Percentiles rank a stretch among this genome's conserved stretches.
These are phyloP conservation scores for barley (Hordeum vulgare) DNA, from an alignment of 176 grass and related monocot species.

Conservation along the genomic window DNA sequence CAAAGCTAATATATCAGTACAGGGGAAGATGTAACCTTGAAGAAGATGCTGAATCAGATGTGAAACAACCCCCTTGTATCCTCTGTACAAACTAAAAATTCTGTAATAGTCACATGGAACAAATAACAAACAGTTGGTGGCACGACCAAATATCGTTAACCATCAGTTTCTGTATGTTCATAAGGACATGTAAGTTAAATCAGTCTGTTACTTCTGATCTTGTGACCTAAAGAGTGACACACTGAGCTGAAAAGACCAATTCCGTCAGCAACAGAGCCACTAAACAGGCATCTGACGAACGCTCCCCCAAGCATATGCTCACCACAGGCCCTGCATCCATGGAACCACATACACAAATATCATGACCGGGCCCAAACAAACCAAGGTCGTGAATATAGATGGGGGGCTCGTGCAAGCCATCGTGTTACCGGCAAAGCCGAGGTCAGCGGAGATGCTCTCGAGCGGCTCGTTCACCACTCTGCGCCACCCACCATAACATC, in stretches of 20 bases:
- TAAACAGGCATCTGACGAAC: constrained; percentile 73
- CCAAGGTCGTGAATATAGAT: too few species aligned
- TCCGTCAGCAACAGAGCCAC: constrained; percentile 67
- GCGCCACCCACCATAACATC: not conserved
- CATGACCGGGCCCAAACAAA: too few species aligned
- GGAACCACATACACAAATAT: not conserved
- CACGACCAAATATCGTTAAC: constrained; percentile 31
- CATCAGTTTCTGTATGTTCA: constrained; percentile 78
- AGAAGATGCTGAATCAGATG: too few species aligned
- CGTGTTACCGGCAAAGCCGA: constrained; percentile 75
- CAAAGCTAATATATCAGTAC: too few species aligned
- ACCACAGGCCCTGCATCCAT: constrained; percentile 75
- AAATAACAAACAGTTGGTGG: too few species aligned
- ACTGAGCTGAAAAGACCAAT: constrained; percentile 63
- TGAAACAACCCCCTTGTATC: too few species aligned
- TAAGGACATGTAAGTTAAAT: not conserved
- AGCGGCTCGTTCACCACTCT: constrained; percentile 97
- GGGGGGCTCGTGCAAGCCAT: not conserved
- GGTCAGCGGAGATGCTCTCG: constrained; percentile 83
- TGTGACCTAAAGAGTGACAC: constrained; percentile 15
- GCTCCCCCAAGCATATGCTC: constrained; percentile 95
- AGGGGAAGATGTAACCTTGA: too few species aligned
- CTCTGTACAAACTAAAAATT: too few species aligned
- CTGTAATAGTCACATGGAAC: too few species aligned
- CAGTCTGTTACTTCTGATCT: too few species aligned